Base-by-base conservation (phyloP, 2,329 filamentous ascomycete genomes). In the Aspergillus uvarum region DNA sequence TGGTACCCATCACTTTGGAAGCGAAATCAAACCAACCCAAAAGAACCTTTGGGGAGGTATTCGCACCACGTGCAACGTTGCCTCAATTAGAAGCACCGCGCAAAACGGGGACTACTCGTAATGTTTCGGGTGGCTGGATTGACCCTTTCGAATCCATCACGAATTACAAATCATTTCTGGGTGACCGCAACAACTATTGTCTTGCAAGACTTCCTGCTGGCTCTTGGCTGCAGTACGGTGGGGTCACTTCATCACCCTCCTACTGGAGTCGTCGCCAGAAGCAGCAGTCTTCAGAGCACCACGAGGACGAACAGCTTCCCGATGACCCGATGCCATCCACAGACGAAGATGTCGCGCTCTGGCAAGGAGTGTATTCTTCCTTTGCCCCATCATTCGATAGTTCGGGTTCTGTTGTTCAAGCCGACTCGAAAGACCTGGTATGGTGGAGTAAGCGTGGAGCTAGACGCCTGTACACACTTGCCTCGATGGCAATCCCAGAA, bases 1-100 rank as follows among this genome's bases (percentile, higher is more conserved):
- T 91, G 5, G 77, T 88, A 44, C 85, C 88, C 3, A 76, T 81
- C 29, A 77, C 74, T 54, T 59, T 70, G 8, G 69, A 72, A 51
- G 63, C 68, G n/a, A 65, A 67, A 42, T 58, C 68, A n/a, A 69
- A 69, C 19, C 68, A 68, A 47, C 57, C 69, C 12, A 71, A 71
- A 47, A 75, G 74, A 49, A 79, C 77, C 21, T 76, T 82, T 58
- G 77, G 76, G 19, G 77, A 81, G 24, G 73, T 80, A 12, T 82
- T 82, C 62, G 69, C 74, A 10, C 74, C 78, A 56, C 74, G 74
- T 52, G 52, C 72, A 49, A 72, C 71, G 29, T 61, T 79, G 21
- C 73, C 75, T 58, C 70, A 72, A 32, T 62, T 80, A 38, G 77
- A 80, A 51, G 70, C 72, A 38, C 79, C 80, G 14, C 75, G 72